These are phyloP conservation scores for Jamesozyma jinghongensis DNA, from an alignment of 805 yeast species.

Conservation along the genomic window DNA sequence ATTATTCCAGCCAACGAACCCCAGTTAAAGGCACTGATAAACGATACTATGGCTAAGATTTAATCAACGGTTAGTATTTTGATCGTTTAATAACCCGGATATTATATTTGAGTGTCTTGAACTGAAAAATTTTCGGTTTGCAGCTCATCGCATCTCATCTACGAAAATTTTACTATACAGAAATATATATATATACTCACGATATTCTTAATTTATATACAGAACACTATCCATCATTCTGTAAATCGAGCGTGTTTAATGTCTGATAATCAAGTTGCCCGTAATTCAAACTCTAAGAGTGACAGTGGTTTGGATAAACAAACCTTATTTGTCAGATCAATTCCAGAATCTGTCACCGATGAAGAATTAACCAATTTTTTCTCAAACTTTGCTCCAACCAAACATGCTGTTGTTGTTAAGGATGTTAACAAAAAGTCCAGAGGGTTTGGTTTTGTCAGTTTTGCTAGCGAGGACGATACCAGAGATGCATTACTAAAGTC, in stretches of 20 bases:
- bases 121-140: conserved; percentile 22
- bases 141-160: conserved; percentile 19
- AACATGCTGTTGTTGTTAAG: conserved; percentile 85
- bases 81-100: no score
- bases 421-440: conserved; percentile 69
- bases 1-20: conserved; percentile 22
- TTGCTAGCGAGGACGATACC: conserved; percentile 78
- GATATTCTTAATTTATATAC: not conserved
- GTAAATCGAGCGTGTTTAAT: not conserved
- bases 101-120: no score
- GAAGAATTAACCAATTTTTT: conserved; percentile 79
- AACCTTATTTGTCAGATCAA: conserved; percentile 77
- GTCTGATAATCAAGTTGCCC: not conserved
- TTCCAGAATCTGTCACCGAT: conserved; percentile 72
- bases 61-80: no score
- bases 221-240: not conserved
- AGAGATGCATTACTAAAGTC: conserved; percentile 59
- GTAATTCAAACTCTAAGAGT: not conserved
- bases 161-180: not conserved
- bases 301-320: conserved; percentile 32
- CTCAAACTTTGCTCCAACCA: conserved; percentile 88
- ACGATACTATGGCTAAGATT: conserved; percentile 15
- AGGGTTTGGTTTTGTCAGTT: conserved; percentile 95
- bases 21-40: conserved; percentile 15
- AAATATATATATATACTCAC: not conserved